Percentiles rank a stretch among this genome's conserved stretches.
These are phyloP conservation scores for Heritiera fomes DNA, from an alignment of 345 rosid genomes.

Conservation along the genomic window DNA sequence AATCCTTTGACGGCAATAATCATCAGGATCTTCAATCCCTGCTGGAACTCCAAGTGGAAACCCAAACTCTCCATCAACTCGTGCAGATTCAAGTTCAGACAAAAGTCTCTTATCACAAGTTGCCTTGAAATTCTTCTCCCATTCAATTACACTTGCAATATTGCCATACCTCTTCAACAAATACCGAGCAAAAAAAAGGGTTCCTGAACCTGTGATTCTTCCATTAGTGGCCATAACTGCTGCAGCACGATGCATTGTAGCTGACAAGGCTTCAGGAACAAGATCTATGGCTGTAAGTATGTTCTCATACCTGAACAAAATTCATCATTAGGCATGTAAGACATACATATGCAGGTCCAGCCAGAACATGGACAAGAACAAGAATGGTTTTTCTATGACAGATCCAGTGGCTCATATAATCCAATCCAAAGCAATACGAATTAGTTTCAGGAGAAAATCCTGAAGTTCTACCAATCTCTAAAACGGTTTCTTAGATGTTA, in stretches of 20 bases:
- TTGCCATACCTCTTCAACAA: conserved; percentile 73
- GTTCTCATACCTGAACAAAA: conserved; percentile 74
- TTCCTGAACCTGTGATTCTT: conserved; percentile 65
- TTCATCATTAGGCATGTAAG: conserved; percentile 25
- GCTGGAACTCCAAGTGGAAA: conserved; percentile 80
- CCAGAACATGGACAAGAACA: not conserved
- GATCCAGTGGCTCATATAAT: not conserved
- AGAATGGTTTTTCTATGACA: not conserved
- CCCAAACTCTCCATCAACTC: conserved; percentile 71
- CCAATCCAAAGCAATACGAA: not conserved
- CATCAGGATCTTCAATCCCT: conserved; percentile 86
- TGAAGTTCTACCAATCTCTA: not conserved
- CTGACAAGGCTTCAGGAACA: conserved; percentile 80
- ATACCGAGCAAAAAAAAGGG: conserved; percentile 73
- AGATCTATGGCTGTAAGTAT: conserved; percentile 76
- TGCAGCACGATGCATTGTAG: conserved; percentile 61
- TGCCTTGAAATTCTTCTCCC: conserved; percentile 78
- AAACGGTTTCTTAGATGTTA: not conserved
- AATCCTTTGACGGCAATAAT: conserved; percentile 76
- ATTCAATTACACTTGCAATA: conserved; percentile 75
- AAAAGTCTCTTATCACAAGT: conserved; percentile 75
- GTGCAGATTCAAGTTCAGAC: conserved; percentile 87
- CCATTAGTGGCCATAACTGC: conserved; percentile 63
- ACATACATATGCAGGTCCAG: conserved; percentile 5
- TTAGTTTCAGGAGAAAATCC: not conserved